Percentiles rank a stretch among this genome's conserved stretches.
phyloP scores from a whole-genome alignment of 1,284 basidiomycete species.

The Cronartium quercuum region DNA sequence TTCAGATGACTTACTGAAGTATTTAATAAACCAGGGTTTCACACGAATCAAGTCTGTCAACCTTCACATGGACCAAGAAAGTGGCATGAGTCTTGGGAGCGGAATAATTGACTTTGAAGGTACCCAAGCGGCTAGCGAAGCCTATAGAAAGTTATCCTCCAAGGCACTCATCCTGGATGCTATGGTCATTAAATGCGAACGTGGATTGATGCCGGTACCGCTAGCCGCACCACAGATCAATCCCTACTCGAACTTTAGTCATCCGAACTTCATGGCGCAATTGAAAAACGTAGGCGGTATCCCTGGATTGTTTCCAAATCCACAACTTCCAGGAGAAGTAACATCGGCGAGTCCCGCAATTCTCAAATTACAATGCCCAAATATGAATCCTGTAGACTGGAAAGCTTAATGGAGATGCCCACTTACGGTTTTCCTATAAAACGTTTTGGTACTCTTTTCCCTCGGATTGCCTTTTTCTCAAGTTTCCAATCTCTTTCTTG shows the following conservation, averaged over 20 bases:
- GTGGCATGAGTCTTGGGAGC: slow-evolving; percentile 31
- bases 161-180: slow-evolving; percentile 19
- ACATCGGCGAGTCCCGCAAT: neutral
- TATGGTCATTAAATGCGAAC: slow-evolving; percentile 12
- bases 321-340: neutral
- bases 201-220: neutral
- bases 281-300: neutral
- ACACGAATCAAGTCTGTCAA: slow-evolving; percentile 9
- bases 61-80: slow-evolving; percentile 19
- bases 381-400: neutral
- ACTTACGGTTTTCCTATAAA: too few species aligned
- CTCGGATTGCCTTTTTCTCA: too few species aligned
- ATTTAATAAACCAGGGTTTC: slow-evolving; percentile 16
- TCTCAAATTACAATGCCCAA: neutral
- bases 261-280: neutral
- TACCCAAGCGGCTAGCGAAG: slow-evolving; percentile 10
- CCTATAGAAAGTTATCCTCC: slow-evolving; percentile 7
- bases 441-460: too few species aligned
- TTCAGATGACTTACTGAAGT: slow-evolving; percentile 31
- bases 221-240: neutral
- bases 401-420: too few species aligned
- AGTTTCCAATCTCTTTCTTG: too few species aligned
- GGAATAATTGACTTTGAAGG: slow-evolving; percentile 20
- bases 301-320: neutral
- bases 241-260: neutral